These are phyloP conservation scores for Cyclotella cryptica DNA, from an alignment of 108 stramenopile genomes.

Conservation along the genomic window DNA sequence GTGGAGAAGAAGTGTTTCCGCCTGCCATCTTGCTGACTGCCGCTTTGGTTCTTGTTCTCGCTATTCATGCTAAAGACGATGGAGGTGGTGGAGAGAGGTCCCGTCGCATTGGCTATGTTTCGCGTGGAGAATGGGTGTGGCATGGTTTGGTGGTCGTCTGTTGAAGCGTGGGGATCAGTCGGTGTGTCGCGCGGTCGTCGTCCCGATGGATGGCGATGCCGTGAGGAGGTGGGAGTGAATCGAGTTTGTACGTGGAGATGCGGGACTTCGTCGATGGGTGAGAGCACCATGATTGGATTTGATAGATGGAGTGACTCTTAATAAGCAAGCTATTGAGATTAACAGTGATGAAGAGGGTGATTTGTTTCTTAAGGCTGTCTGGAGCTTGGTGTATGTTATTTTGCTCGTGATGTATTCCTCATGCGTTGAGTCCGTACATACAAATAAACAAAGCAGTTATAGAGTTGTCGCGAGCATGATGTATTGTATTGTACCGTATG, in stretches of 20 bases:
- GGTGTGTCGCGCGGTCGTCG: background rate
- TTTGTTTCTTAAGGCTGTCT: no score
- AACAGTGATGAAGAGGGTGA: no score
- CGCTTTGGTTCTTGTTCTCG: no score
- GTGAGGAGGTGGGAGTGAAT: constrained; percentile 1
- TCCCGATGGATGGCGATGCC: background rate
- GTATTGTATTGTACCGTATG: no score
- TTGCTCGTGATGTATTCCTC: background rate
- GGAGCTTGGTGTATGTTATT: background rate
- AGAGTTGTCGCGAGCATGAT: no score
- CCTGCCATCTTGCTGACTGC: no score
- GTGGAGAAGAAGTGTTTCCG: no score
- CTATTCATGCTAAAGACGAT: constrained; percentile 16
- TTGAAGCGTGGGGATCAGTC: background rate
- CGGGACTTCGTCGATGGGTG: constrained; percentile 9
- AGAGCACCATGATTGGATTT: constrained; percentile 1
- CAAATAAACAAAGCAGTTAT: no score
- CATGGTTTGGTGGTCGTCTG: background rate
- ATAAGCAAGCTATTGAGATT: no score
- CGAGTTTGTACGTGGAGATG: constrained; percentile 2
- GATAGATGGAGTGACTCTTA: background rate
- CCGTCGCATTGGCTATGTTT: constrained; percentile 12
- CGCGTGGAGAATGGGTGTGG: constrained; percentile 8
- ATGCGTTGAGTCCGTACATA: background rate
- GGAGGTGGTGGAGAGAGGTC: constrained; percentile 12